Evolutionary conservation across 2,329 filamentous ascomycete genomes (phyloP).

Genomic region (Catunica adiposa): DNA sequence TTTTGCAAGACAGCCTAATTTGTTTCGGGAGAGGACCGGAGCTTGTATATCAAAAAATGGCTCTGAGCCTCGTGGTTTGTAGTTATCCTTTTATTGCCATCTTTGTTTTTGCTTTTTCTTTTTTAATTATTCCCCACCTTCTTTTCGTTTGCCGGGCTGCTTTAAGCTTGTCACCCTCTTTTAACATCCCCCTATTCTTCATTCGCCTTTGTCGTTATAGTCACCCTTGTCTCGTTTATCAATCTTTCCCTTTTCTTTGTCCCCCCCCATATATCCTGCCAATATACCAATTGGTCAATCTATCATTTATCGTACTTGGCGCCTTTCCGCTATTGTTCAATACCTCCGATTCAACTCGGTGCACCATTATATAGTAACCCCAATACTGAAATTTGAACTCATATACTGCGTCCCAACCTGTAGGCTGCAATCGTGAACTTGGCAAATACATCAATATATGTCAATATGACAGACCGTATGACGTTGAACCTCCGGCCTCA

Average conservation of each 20-base stretch:
- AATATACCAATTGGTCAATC: conserved; percentile 7
- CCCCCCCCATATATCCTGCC: not conserved
- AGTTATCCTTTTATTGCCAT: not conserved
- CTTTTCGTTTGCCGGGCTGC: conserved; percentile 5
- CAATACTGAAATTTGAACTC: not conserved
- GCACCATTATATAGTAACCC: not conserved
- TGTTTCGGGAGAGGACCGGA: not conserved
- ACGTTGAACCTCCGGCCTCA: too few relatives aligned
- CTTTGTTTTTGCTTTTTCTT: not conserved
- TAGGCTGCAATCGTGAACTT: not conserved
- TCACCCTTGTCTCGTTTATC: not conserved
- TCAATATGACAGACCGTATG: too few relatives aligned
- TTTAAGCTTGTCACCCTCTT: conserved; percentile 1
- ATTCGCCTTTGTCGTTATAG: not conserved
- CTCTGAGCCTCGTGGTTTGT: too few relatives aligned
- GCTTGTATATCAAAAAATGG: too few relatives aligned
- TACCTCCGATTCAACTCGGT: not conserved
- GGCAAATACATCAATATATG: not conserved
- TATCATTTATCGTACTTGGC: not conserved
- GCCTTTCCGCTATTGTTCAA: not conserved
- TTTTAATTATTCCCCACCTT: conserved; percentile 4
- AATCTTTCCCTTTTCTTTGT: not conserved
- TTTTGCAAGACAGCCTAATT: not conserved
- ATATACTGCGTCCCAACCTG: not conserved
- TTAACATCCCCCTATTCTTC: not conserved